These are phyloP conservation scores for Hypoxylon perforatum DNA, from an alignment of 495 filamentous ascomycete species.

Conservation along the genomic window DNA sequence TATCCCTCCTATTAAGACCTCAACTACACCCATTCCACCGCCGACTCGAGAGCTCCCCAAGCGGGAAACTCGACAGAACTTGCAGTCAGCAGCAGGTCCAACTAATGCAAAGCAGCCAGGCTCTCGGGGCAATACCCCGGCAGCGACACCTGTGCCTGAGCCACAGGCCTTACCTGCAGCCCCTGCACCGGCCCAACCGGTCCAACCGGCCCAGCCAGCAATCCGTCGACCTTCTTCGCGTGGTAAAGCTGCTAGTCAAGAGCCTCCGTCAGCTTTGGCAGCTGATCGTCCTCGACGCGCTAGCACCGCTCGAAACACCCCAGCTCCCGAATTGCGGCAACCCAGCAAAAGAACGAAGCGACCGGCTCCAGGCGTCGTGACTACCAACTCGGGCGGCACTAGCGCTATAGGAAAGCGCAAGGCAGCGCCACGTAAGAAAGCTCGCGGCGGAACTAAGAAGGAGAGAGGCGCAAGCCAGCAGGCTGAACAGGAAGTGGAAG, in stretches of 20 bases:
- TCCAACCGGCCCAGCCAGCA: background rate
- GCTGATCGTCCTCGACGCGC: constrained; percentile 65
- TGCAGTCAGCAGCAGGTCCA: constrained; percentile 43
- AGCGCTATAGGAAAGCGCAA: constrained; percentile 81
- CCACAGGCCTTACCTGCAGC: too few relatives aligned
- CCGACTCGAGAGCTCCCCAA: constrained; percentile 55
- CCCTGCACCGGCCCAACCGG: constrained; percentile 1
- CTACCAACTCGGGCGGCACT: constrained; percentile 75
- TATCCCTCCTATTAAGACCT: constrained; percentile 54
- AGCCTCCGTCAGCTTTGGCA: constrained; percentile 58
- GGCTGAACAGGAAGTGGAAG: constrained; percentile 55
- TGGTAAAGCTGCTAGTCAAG: constrained; percentile 61
- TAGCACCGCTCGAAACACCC: constrained; percentile 68
- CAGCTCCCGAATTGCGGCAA: constrained; percentile 60
- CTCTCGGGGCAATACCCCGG: constrained; percentile 35
- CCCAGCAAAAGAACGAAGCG: constrained; percentile 68
- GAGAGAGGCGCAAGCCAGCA: constrained; percentile 54
- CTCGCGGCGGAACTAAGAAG: constrained; percentile 60
- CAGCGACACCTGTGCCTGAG: constrained; percentile 31
- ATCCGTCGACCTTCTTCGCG: constrained; percentile 57
- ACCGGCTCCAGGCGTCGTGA: constrained; percentile 81
- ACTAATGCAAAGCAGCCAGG: constrained; percentile 46
- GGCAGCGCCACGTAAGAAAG: constrained; percentile 76
- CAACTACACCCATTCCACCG: constrained; percentile 64
- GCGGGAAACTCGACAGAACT: constrained; percentile 46